Evolutionary conservation across 192 early-diverging fungal species (phyloP).

Genomic region (Coemansia sp.): DNA sequence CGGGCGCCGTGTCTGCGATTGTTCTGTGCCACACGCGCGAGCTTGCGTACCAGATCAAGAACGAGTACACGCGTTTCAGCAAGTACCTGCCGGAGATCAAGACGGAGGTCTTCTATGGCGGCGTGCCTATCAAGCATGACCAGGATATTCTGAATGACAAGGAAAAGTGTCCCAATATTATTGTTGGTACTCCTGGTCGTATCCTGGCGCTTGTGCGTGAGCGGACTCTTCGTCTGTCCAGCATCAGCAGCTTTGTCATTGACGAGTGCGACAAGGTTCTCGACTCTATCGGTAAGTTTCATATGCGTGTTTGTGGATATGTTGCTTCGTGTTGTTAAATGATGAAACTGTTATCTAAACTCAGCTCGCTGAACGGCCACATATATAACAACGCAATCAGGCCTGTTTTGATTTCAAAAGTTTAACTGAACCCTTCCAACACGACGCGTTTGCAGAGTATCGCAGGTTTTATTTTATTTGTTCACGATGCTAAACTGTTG

Average conservation of each 20-base stretch:
- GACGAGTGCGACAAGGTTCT: constrained; percentile 99
- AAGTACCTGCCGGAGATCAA: constrained; percentile 94
- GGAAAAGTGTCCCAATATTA: constrained; percentile 90
- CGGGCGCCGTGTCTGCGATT: constrained; percentile 81
- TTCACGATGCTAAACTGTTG: constrained; percentile 1
- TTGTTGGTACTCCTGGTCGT: constrained; percentile 97
- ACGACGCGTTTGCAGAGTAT: too few relatives aligned
- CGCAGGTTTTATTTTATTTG: too few relatives aligned
- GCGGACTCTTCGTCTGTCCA: constrained; percentile 75
- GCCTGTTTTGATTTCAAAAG: constrained; percentile 33
- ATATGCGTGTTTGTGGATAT: constrained; percentile 3
- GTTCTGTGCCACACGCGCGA: constrained; percentile 98
- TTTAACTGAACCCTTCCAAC: constrained; percentile 13
- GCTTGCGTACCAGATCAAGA: constrained; percentile 97
- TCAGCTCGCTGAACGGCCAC: constrained; percentile 72
- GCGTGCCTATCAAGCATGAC: constrained; percentile 75
- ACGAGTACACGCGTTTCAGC: constrained; percentile 94
- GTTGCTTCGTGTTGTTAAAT: constrained; percentile 25
- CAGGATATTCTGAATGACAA: constrained; percentile 75
- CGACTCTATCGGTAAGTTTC: constrained; percentile 80
- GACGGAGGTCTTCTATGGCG: constrained; percentile 93
- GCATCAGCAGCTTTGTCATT: constrained; percentile 95
- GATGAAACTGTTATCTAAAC: constrained; percentile 70
- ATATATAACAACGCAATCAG: constrained; percentile 32
- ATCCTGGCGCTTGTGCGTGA: constrained; percentile 82